A percentile compares a stretch with the other conserved stretches of the same genome.
Conservation (phyloP, 2,329 filamentous ascomycete genomes). For the Samsoniella hepiali region DNA sequence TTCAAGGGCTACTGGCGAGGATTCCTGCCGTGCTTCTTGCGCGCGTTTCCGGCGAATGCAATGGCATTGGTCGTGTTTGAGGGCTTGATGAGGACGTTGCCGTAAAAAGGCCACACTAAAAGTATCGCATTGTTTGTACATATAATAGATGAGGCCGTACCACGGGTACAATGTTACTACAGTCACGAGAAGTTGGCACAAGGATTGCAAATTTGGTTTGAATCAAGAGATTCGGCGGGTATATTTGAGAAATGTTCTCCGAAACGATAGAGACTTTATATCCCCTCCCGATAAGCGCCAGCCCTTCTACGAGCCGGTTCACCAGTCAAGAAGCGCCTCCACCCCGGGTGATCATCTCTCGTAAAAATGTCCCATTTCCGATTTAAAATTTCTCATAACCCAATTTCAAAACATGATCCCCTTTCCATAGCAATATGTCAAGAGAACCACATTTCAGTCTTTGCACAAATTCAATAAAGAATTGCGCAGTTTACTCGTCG, state of each 20-base stretch:
- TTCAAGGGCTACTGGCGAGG: constrained; percentile 85
- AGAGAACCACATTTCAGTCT: neutral
- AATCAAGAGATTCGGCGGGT: constrained; percentile 16
- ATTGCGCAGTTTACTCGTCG: constrained; percentile 70
- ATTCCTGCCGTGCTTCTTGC: constrained; percentile 87
- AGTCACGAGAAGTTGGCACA: neutral
- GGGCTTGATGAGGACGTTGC: constrained; percentile 72
- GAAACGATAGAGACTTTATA: neutral
- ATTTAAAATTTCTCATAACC: constrained; percentile 3
- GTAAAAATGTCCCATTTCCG: neutral
- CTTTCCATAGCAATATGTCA: neutral
- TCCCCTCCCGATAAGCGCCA: neutral
- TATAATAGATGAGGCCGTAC: neutral
- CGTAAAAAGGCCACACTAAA: constrained; percentile 29
- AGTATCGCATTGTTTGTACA: neutral
- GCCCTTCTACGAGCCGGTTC: constrained; percentile 12
- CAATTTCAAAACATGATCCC: neutral
- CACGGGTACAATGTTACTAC: neutral
- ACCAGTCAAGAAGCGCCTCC: constrained; percentile 8
- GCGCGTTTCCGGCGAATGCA: constrained; percentile 94
- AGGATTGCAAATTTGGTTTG: neutral
- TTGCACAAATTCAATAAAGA: constrained; percentile 18
- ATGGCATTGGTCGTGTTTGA: constrained; percentile 93
- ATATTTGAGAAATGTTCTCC: constrained; percentile 11
- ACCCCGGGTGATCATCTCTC: constrained; percentile 1